Base-by-base conservation (phyloP, 441 rosid genomes). In the Gossypium schwendimanii region DNA sequence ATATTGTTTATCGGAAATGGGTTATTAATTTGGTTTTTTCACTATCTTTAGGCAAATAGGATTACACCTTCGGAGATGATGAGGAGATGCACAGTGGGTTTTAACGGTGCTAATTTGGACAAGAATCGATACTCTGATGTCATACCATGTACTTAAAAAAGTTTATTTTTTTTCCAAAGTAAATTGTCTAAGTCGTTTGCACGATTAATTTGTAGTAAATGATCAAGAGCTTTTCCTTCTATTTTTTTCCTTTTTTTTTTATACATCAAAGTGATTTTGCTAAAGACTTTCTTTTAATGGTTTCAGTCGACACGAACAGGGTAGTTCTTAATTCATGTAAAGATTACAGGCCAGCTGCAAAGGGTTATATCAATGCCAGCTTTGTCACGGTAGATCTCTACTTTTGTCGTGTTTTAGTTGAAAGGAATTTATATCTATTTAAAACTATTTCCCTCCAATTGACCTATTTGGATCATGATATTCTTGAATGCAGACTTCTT, bases 361-460 rank as follows among this genome's bases (percentile, higher is more conserved):
- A 67, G 73, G 98, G 94, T 50, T 94, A 92, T 75, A 87, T 94
- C 65, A 94, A 94, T 76, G 98, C 97, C 0, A 94, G 97, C 87
- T 77, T 88, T 47, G 78, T 94, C 39, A 64, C 70, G 88, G 94
- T 88, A 75, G 33, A 63, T 6, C 60, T 70, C 28, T 66, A 49
- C 4, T 44, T 74, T 62, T 15, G 11, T 53, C 65, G 20, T 21
- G 20, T 17, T 73, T 14, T 58, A 1, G 33, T 49, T 45, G 33
- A 53, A 11, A 26, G 50, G 52, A 10, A n/a, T 28, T 26, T 26
- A 17, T 39, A 39, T 33, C 6, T 64, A 6, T 45, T 73, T 45
- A n/a, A 36, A 69, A 33, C 20, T 21, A 23, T 60, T 68, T 57
- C 73, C 21, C 17, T 23, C 8, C 10, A 8, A 3, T 49, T 63